Evolutionary conservation across 2,329 filamentous ascomycete species (phyloP).

Genomic region (Colletotrichum aenigma): DNA sequence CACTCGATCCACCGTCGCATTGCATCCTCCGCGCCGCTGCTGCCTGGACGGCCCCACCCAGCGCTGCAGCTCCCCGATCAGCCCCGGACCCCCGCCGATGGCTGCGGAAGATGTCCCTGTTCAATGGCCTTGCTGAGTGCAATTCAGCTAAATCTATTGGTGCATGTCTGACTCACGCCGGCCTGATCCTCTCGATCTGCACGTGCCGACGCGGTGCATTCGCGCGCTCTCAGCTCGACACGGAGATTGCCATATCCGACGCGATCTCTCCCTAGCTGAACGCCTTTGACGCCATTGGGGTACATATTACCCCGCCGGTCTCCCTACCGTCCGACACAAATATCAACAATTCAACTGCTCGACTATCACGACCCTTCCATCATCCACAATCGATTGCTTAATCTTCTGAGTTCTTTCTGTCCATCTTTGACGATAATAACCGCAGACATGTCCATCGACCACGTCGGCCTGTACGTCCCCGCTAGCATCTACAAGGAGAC

Average conservation of each 20-base stretch:
- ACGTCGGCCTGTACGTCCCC: constrained; percentile 34
- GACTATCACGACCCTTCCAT: background rate
- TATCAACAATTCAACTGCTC: background rate
- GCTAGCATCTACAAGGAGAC: constrained; percentile 28
- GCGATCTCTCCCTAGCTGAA: background rate
- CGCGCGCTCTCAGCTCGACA: background rate
- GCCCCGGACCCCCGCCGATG: background rate
- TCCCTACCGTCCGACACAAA: background rate
- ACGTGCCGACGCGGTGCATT: constrained; percentile 1
- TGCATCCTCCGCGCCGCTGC: background rate
- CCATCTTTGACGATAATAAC: background rate
- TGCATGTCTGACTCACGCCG: background rate
- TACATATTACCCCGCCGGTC: constrained; percentile 8
- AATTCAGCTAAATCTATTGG: background rate
- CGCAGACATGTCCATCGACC: constrained; percentile 37
- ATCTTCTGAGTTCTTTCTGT: background rate
- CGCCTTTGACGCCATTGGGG: background rate
- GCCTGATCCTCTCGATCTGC: background rate
- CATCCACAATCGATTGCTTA: background rate
- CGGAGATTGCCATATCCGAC: background rate
- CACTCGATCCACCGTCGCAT: background rate
- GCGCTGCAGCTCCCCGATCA: background rate
- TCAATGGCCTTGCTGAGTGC: background rate
- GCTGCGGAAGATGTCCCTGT: background rate
- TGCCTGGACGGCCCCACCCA: constrained; percentile 3